Evolutionary conservation across 257 asterid genomes (phyloP), one percentile per base, ranked within the genome.

Genomic region (Paulownia fortunei): DNA sequence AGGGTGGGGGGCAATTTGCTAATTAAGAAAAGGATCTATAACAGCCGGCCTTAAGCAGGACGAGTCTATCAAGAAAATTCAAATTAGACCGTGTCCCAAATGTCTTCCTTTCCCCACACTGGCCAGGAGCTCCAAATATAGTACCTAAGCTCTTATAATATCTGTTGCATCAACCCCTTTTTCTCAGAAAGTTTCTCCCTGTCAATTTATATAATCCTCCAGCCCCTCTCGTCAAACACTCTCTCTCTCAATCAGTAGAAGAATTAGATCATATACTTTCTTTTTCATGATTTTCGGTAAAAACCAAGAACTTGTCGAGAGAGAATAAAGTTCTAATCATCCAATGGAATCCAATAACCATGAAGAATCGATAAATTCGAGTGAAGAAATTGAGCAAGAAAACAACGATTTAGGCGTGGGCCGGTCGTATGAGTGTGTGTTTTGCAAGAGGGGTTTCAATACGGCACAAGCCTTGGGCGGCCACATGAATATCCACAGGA

Each of bases 401-500:
- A 79, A 55, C 42, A 54, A 11, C 34, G 82, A 77, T 63, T 16
- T 81, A 39, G 95, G 92, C 19, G 74, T 81, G 4, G 96, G 96
- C 2, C 59, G 98, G 26, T 87, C 81, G 1, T 93, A 93, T 46
- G 97, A 90, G 85, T 91, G 98, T 70, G 93, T 89, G 4, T 91
- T 86, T 65, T 93, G 97, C 88, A 87, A 88, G 82, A 77, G 97
- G 82, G 98, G 98, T 0, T 93, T 93, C 94, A 87, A 86, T 46
- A 89, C 94, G 0, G 98, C 98, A 0, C 98, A 93, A 76, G 98
- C 98, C 34, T 84, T 93, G 81, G 98, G 97, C 0, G 97, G 97
- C 0, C 97, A 92, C 83, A 92, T 92, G 97, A 92, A 92, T 39
- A 92, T 92, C 73, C 97, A 92, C 44, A 77, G 97, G 12, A 92